A percentile compares a stretch with the other conserved stretches of the same genome.
Conservation (phyloP, 169 alveolate genomes). For the Gregarina niphandrodes region DNA sequence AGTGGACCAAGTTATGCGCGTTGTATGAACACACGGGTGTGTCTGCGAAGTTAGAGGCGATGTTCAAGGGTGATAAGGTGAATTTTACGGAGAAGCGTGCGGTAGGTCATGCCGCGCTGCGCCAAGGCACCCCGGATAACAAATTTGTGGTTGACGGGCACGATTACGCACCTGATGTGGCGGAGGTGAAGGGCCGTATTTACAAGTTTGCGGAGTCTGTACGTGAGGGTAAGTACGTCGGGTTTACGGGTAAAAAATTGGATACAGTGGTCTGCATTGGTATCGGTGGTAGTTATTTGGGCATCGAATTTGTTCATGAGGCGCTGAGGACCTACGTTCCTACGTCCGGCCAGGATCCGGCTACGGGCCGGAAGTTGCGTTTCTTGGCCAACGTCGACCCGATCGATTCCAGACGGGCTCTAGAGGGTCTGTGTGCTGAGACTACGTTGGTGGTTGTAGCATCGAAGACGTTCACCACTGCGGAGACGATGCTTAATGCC, state of each 20-base stretch:
- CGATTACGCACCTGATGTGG: slow-evolving; percentile 26
- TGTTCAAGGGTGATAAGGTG: slow-evolving; percentile 50
- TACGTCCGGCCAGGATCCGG: slow-evolving; percentile 1
- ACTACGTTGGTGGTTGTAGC: slow-evolving; percentile 68
- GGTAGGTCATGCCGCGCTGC: slow-evolving; percentile 81
- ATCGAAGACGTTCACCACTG: slow-evolving; percentile 98
- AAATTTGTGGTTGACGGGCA: slow-evolving; percentile 29
- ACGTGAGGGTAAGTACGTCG: slow-evolving; percentile 57
- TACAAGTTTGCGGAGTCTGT: slow-evolving; percentile 34
- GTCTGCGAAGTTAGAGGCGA: slow-evolving; percentile 5
- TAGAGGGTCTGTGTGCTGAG: slow-evolving; percentile 68
- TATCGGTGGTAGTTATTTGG: slow-evolving; percentile 95
- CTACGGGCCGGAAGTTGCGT: too few species aligned
- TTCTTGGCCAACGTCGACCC: slow-evolving; percentile 97
- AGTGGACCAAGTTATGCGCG: too few species aligned
- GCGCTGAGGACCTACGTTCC: slow-evolving; percentile 18
- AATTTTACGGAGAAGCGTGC: slow-evolving; percentile 80
- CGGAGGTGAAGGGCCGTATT: slow-evolving; percentile 35
- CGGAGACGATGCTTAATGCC: slow-evolving; percentile 93
- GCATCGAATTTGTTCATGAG: slow-evolving; percentile 57
- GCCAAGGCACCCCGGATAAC: slow-evolving; percentile 31
- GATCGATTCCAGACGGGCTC: slow-evolving; percentile 66
- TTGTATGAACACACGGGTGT: too few species aligned
- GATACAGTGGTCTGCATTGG: slow-evolving; percentile 74
- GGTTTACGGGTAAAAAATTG: slow-evolving; percentile 66